Base-by-base conservation (phyloP, 306 rosid genomes). In the Prunus mongolica region DNA sequence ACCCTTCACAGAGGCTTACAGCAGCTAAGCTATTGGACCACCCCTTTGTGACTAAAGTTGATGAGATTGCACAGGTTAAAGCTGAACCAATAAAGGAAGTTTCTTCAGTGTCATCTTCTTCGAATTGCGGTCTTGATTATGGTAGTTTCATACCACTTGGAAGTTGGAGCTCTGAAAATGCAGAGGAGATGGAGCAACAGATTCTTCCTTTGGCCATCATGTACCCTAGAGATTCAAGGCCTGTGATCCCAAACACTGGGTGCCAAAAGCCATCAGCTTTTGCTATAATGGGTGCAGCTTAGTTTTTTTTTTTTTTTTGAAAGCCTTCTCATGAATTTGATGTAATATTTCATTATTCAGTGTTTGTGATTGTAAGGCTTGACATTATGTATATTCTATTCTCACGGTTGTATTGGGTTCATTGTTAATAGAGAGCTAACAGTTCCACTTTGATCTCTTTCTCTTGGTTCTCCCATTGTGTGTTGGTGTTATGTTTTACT, bases 11-110 rank as follows among this genome's bases (percentile, higher is more conserved):
- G 20, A 65, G 78, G 18, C 24, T 25, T 4, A 62, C 78, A 5
- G 71, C 71, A 8, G 61, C 32, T 34, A 30, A 22, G 78, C 62
- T 75, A 3, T 12, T 64, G 71, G 20, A 6, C 2, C 78, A 75
- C 69, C 63, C 34, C 1, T 75, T 75, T 18, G 41, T 51, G 62
- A 44, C 69, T 7, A 30, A 30, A 49, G 8, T 38, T 27, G 46
- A 25, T 19, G 11, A 6, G 22, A n/a, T 60, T 60, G 25, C 47
- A 34, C 13, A 32, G 46, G 46, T 18, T 38, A 38, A 38, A 6
- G 44, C 8, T 8, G 69, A 65, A 34, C 14, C 38, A 54, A 0
- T 74, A 24, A 61, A 16, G 34, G 41, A 74, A 15, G 22, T 62
- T 27, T 45, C n/a, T 8, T 12, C 32, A 22, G 68, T 15, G 13